A percentile compares a stretch with the other conserved stretches of the same genome.
These are phyloP conservation scores for Blepharisma japonicum DNA, from an alignment of 73 alveolate genomes.

Conservation along the genomic window DNA sequence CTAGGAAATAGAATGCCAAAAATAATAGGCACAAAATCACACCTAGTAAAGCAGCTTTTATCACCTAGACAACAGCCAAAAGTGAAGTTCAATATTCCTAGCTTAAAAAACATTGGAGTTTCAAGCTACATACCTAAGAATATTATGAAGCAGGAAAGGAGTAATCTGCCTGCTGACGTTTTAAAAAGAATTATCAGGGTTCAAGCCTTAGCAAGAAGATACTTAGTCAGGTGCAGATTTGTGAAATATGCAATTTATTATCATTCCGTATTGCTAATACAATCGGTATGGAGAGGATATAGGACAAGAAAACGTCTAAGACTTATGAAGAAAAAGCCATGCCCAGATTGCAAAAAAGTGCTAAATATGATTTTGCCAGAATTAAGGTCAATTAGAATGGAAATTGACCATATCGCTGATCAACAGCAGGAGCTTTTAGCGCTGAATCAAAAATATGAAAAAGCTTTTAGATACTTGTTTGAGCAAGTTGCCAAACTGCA, in stretches of 20 bases:
- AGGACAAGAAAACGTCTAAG: background rate
- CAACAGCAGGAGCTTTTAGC: conserved; percentile 6
- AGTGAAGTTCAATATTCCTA: background rate
- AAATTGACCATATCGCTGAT: conserved; percentile 1
- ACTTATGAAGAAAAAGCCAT: background rate
- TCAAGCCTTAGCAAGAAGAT: conserved; percentile 23
- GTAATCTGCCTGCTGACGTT: conserved; percentile 3
- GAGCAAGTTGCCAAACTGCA: conserved; percentile 14
- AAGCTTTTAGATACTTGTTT: conserved; percentile 24
- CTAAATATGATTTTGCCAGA: conserved; percentile 26
- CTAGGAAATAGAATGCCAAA: too few species aligned
- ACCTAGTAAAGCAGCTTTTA: conserved; percentile 2
- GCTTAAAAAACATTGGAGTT: background rate
- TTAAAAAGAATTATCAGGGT: background rate
- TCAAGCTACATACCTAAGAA: conserved; percentile 3
- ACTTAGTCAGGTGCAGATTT: conserved; percentile 3
- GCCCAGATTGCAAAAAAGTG: conserved; percentile 28
- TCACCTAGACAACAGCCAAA: background rate
- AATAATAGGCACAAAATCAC: background rate
- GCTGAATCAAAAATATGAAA: background rate
- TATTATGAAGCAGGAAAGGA: conserved; percentile 1
- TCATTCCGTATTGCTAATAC: conserved; percentile 10
- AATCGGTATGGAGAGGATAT: conserved; percentile 25
- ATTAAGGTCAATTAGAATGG: background rate
- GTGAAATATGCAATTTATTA: background rate